phyloP scores from a whole-genome alignment of 2,329 filamentous ascomycete genomes.

The Trichoderma arundinaceum region DNA sequence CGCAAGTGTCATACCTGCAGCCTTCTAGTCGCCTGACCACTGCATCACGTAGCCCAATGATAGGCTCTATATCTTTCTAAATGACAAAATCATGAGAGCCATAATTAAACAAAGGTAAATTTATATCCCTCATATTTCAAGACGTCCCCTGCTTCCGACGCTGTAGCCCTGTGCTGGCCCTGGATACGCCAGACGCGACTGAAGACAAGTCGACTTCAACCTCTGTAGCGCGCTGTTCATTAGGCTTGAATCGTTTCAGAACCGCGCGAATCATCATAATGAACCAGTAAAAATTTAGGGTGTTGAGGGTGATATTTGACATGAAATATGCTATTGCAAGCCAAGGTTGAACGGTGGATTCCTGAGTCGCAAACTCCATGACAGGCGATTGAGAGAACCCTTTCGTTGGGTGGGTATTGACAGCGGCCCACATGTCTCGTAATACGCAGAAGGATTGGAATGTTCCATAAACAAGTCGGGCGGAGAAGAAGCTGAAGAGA shows the following conservation, averaged over 20 bases:
- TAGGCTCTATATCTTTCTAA: slow-evolving; percentile 2
- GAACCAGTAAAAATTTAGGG: slow-evolving; percentile 85
- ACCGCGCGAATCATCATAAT: slow-evolving; percentile 84
- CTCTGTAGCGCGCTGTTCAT: slow-evolving; percentile 41
- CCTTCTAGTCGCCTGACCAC: slow-evolving; percentile 21
- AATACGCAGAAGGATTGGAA: slow-evolving; percentile 74
- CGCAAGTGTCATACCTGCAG: background rate
- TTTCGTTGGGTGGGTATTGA: slow-evolving; percentile 48
- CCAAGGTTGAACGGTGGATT: slow-evolving; percentile 69
- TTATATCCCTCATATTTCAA: slow-evolving; percentile 3
- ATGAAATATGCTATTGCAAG: slow-evolving; percentile 69
- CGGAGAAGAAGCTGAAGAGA: slow-evolving; percentile 75
- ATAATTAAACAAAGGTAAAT: background rate
- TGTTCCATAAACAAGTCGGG: slow-evolving; percentile 78
- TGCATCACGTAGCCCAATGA: slow-evolving; percentile 3
- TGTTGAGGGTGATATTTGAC: slow-evolving; percentile 74
- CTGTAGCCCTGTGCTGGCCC: slow-evolving; percentile 33
- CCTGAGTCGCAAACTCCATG: slow-evolving; percentile 54
- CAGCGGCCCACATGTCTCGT: slow-evolving; percentile 68
- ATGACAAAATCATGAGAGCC: slow-evolving; percentile 14
- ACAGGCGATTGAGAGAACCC: slow-evolving; percentile 34
- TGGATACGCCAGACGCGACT: slow-evolving; percentile 40
- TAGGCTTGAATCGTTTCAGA: slow-evolving; percentile 72
- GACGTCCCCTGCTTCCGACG: slow-evolving; percentile 41
- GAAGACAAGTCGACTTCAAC: slow-evolving; percentile 42